A percentile compares a stretch with the other conserved stretches of the same genome.
Conservation (phyloP, 345 rosid species). For the Hirschfeldia incana region DNA sequence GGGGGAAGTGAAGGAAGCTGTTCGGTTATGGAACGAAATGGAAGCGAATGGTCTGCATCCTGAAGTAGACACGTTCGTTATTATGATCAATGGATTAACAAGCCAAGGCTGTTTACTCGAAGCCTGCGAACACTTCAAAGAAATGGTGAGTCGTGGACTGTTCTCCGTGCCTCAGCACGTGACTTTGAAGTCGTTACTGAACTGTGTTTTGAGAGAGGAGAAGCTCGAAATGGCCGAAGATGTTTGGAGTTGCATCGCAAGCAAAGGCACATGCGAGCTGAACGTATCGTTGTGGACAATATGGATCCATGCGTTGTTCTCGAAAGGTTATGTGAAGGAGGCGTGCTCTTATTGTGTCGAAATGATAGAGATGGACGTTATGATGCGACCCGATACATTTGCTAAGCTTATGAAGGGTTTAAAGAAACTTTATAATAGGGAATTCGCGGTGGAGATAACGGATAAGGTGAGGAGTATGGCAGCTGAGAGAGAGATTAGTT, state of each 20-base stretch:
- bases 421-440: constrained; percentile 69
- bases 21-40: constrained; percentile 70
- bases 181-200: constrained; percentile 64
- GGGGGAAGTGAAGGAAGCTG: constrained; percentile 65
- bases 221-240: constrained; percentile 85
- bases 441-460: constrained; percentile 81
- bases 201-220: constrained; percentile 59
- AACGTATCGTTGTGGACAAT: constrained; percentile 81
- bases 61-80: constrained; percentile 69
- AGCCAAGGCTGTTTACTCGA: constrained; percentile 62
- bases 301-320: constrained; percentile 89
- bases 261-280: constrained; percentile 64
- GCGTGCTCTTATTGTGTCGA: constrained; percentile 88
- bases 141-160: constrained; percentile 77
- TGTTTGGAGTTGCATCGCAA: constrained; percentile 68
- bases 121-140: constrained; percentile 73
- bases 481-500: constrained; percentile 68
- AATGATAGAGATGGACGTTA: constrained; percentile 83
- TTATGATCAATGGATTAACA: constrained; percentile 69
- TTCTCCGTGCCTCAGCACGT: constrained; percentile 69
- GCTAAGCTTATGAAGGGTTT: constrained; percentile 85
- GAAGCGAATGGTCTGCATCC: constrained; percentile 69
- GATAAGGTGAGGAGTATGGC: constrained; percentile 95
- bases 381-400: constrained; percentile 88
- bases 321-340: constrained; percentile 78